Evolutionary conservation across 306 rosid genomes (phyloP), one percentile per base, ranked within the genome.

Genomic region (Lupinus albus): DNA sequence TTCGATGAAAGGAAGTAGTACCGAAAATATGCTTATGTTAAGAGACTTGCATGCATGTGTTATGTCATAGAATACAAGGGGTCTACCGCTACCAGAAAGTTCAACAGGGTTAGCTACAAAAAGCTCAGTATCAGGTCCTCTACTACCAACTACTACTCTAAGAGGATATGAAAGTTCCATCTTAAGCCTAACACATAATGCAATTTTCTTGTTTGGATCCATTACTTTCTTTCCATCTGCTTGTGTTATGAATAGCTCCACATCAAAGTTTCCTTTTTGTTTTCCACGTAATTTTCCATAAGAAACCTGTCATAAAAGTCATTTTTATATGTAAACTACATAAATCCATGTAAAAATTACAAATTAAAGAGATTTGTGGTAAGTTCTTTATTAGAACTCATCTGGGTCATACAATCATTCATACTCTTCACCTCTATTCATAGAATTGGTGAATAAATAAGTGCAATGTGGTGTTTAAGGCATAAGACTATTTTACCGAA

Each of bases 81-180:
- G 47, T 4, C 47, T 11, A 42, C 91, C 91, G 71, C 73, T 63
- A 67, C 91, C 79, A 11, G 87, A 83, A 56, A 85, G 72, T 74
- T 85, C 91, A 28, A 85, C 91, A 0, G 87, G 87, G 53, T 85
- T 85, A 6, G 87, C 87, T 38, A 85, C 91, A 56, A 85, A 68
- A 62, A 85, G 82, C 78, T 85, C 91, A 0, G 81, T 80, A 67
- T 85, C 87, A 7, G 91, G 87, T 15, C 87, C 91, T 50, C 79
- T 73, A 80, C 82, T 80, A 30, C 81, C 80, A n/a, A 66, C 82
- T 9, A 77, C 70, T 30, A 78, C 84, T 67, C 87, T 75, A 36
- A 85, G 85, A 39, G 86, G 91, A 35, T 67, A 81, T 10, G 73
- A 54, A 15, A 85, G 85, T 68, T 85, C 87, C 85, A 73, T 81